Percentiles rank a stretch among this genome's conserved stretches.
phyloP scores from a whole-genome alignment of 75 land plant species.

The Ceratopteris richardii region DNA sequence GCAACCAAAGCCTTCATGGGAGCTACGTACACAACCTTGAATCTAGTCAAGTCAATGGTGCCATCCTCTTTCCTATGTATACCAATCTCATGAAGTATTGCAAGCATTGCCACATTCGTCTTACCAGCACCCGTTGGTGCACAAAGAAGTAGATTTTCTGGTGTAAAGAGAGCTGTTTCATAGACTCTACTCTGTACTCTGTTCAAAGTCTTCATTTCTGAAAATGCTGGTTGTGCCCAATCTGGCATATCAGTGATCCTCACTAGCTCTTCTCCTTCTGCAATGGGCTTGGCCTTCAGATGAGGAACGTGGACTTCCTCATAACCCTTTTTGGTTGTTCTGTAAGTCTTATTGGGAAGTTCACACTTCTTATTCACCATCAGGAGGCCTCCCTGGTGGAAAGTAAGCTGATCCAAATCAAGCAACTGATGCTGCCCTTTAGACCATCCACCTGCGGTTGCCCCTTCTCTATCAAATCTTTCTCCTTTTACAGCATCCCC shows the following conservation, averaged over 20 bases:
- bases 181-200: slow-evolving; percentile 93
- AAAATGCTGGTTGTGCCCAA: slow-evolving; percentile 87
- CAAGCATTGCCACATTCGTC: slow-evolving; percentile 91
- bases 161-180: slow-evolving; percentile 68
- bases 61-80: slow-evolving; percentile 52
- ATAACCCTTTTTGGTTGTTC: slow-evolving; percentile 59
- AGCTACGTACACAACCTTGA: slow-evolving; percentile 93
- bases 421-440: slow-evolving; percentile 75
- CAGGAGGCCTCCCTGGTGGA: slow-evolving; percentile 71
- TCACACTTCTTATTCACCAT: slow-evolving; percentile 83
- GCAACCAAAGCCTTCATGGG: slow-evolving; percentile 98
- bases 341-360: slow-evolving; percentile 62
- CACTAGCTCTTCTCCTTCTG: slow-evolving; percentile 63
- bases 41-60: slow-evolving; percentile 44
- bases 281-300: slow-evolving; percentile 58
- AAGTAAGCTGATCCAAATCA: slow-evolving; percentile 67
- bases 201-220: slow-evolving; percentile 79
- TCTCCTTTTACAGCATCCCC: slow-evolving; percentile 41
- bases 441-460: slow-evolving; percentile 58
- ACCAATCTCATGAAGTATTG: slow-evolving; percentile 84
- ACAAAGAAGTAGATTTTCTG: slow-evolving; percentile 69
- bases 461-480: slow-evolving; percentile 46
- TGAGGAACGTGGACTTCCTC: slow-evolving; percentile 93
- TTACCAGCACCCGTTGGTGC: slow-evolving; percentile 98
- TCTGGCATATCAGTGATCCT: slow-evolving; percentile 77